These are phyloP conservation scores for Solanum tarijense DNA, from an alignment of 257 asterid species.

Conservation along the genomic window DNA sequence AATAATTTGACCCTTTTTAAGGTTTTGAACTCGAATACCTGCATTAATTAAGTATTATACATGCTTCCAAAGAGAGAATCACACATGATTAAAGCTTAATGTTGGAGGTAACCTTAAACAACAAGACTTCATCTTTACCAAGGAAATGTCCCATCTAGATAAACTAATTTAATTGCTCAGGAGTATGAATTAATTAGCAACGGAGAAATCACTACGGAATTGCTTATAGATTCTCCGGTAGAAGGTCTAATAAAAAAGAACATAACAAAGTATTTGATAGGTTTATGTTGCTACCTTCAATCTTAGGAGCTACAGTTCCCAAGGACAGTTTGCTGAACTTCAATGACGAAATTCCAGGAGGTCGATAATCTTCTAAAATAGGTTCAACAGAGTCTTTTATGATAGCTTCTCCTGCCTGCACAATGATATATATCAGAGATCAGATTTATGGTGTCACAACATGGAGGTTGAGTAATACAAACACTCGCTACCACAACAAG, in stretches of 20 bases:
- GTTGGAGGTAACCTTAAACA: background rate
- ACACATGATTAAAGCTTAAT: background rate
- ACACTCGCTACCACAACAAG: background rate
- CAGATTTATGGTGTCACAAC: background rate
- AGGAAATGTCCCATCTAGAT: background rate
- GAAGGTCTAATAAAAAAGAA: background rate
- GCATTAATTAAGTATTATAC: slow-evolving; percentile 12
- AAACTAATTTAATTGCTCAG: background rate
- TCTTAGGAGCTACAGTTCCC: slow-evolving; percentile 97
- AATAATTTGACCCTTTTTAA: slow-evolving; percentile 90
- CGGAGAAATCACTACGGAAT: background rate
- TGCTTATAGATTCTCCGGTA: background rate
- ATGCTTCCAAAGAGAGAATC: background rate
- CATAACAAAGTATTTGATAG: background rate
- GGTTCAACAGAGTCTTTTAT: slow-evolving; percentile 95
- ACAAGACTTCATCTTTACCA: background rate
- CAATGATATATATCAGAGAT: slow-evolving; percentile 7
- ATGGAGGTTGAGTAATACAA: background rate
- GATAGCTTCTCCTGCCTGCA: slow-evolving; percentile 94
- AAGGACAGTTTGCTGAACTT: slow-evolving; percentile 89
- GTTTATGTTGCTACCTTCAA: slow-evolving; percentile 54
- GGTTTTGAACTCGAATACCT: slow-evolving; percentile 99
- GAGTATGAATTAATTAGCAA: background rate
- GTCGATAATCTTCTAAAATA: slow-evolving; percentile 87
- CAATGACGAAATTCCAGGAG: slow-evolving; percentile 76